Conservation (phyloP, 73 alveolate genomes). For the Uronychia binucleata region DNA sequence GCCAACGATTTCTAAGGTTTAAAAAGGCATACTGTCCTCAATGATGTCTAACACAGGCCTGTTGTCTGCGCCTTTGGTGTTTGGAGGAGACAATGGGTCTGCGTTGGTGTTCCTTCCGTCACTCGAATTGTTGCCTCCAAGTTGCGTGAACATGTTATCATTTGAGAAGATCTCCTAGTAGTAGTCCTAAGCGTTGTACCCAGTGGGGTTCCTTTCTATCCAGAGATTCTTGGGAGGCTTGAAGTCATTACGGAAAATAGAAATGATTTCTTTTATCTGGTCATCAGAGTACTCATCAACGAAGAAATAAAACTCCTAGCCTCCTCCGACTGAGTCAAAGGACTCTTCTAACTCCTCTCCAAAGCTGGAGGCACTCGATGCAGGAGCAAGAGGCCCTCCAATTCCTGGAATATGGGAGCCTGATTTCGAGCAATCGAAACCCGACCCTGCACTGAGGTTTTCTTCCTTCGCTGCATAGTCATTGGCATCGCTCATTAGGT, state of each 20-base stretch:
- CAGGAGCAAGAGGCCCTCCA: neutral
- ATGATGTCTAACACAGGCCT: neutral
- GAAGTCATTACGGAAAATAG: constrained; percentile 72
- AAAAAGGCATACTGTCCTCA: neutral
- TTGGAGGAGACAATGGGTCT: neutral
- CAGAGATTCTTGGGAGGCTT: constrained; percentile 76
- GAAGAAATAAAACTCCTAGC: constrained; percentile 34
- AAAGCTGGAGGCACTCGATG: neutral
- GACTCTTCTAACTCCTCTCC: constrained; percentile 1
- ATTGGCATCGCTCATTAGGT: constrained; percentile 3
- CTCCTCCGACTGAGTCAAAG: constrained; percentile 1
- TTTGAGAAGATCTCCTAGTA: constrained; percentile 32
- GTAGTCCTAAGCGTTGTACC: constrained; percentile 24
- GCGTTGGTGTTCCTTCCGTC: neutral
- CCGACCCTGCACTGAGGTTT: neutral
- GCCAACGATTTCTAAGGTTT: neutral
- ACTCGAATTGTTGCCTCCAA: neutral
- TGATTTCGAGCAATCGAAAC: neutral
- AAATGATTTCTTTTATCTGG: constrained; percentile 64
- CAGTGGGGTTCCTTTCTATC: constrained; percentile 57
- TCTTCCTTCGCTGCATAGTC: constrained; percentile 8
- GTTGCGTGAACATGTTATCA: neutral
- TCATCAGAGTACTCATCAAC: constrained; percentile 66
- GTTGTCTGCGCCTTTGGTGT: neutral
- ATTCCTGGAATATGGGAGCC: neutral